Evolutionary conservation across 345 rosid species (phyloP), one percentile per base, ranked within the genome.

Genomic region (Citrus glauca): DNA sequence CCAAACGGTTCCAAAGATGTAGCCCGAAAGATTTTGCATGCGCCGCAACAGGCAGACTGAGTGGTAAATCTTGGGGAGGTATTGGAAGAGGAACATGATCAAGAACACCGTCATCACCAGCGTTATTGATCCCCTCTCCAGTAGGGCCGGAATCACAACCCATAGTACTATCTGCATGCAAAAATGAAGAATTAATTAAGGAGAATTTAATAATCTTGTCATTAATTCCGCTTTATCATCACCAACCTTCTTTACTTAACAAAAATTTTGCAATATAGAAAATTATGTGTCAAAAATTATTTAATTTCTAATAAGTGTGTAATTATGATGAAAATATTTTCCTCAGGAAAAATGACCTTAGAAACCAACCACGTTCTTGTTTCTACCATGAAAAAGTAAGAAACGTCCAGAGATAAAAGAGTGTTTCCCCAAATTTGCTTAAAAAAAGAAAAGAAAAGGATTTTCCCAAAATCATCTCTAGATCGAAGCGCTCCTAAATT

Each of bases 1-100:
- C 99, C 99, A 95, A 65, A 93, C 93, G 0, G 98, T 93, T 17
- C 99, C 98, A 70, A 93, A 95, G 53, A 93, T 88, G 90, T 95
- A 95, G 68, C 98, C 97, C n/a, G 98, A 92, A 68, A 90, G 84
- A 66, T 81, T 91, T 75, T 94, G 98, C 96, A 91, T 92, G 61
- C 91, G 91, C 33, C 98, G 99, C 68, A 95, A 85, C 71, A 93
- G 90, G 85, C 96, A 89, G 11, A 95, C 85, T 7, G 97, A 91
- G 82, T 95, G 98, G 68, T 89, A 93, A 64, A 95, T 93, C 75
- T 91, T 95, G n/a, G 99, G 99, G 55, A 95, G 90, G 83, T 95
- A 95, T 74, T 95, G 99, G 81, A 95, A 88, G n/a, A 93, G 78
- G 82, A 95, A 95, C 69, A 89, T 83, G 30, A 90, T 80, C 79